Evolutionary conservation across 2,329 filamentous ascomycete species (phyloP).

Genomic region (Cryphonectria japonica): DNA sequence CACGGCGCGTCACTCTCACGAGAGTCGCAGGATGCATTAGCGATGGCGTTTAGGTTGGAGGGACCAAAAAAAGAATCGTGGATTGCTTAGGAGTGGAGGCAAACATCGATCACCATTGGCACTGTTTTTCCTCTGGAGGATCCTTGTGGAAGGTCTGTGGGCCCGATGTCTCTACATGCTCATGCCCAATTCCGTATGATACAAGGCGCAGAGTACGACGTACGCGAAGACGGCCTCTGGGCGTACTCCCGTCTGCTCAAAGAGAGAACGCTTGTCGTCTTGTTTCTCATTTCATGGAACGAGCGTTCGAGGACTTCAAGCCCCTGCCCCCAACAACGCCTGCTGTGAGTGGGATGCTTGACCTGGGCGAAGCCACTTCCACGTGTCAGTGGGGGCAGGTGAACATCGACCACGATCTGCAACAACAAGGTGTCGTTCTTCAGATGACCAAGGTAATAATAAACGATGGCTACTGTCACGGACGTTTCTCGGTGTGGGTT

Average conservation of each 20-base stretch:
- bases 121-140: not conserved
- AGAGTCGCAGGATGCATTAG: slow-evolving; percentile 36
- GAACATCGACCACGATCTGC: not conserved
- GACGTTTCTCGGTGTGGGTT: not conserved
- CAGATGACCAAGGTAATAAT: not conserved
- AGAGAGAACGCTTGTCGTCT: not conserved
- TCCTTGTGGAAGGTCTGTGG: not conserved
- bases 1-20: slow-evolving; percentile 18
- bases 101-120: not conserved
- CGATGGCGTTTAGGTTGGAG: slow-evolving; percentile 37
- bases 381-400: not conserved
- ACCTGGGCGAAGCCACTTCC: not conserved
- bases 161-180: not conserved
- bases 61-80: slow-evolving; percentile 7
- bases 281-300: not conserved
- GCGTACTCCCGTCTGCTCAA: not conserved
- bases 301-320: not conserved
- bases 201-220: not conserved
- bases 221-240: not conserved
- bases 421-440: not conserved
- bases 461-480: not conserved
- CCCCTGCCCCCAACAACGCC: not conserved
- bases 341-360: not conserved
- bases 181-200: not conserved
- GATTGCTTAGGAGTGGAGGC: slow-evolving; percentile 4